Evolutionary conservation across 2,329 filamentous ascomycete species (phyloP), one percentile per base, ranked within the genome.

Genomic region (Aschersonia sp.): DNA sequence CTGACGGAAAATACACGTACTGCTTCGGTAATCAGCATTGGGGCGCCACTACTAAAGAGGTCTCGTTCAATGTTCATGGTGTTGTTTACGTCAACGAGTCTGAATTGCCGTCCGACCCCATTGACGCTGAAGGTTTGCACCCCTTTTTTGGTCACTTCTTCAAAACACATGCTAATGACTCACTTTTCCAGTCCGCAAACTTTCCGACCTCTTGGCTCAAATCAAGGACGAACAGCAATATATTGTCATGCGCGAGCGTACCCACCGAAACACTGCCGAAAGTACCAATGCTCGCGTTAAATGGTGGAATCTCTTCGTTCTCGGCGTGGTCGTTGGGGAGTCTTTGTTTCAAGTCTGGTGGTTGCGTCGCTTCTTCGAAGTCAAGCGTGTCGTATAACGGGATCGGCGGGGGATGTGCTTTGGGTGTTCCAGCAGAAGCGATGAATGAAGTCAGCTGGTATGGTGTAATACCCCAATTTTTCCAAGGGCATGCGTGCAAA

Each of bases 1-100:
- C 81, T 61, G 89, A 98, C 65, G 92, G 92, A 55, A 88, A 85
- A 69, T 96, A 85, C 71, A 73, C 78, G 49, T 98, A 98, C 79
- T 98, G 92, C 79, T 98, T 98, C 72, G 94, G 92, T 69, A 98
- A 98, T 69, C 90, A 97, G 73, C 84, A 92, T 66, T 98, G 90
- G 88, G 86, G 87, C 50, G 88, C 89, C 50, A 87, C 87, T 66
- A 94, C 81, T 63, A 98, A 98, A 71, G 92, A 98, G 67, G 90
- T 98, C 47, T 94, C 87, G 49, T 98, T 98, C 79, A 98, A 98
- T 66, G 92, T 98, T 46, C 92, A 98, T 69, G 92, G 92, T 57
- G 87, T 98, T 55, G 90, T 98, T 62, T 98, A 97, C 68, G 88
- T 98, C 46, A 85, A 86, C 48, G 92, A 97, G 67, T 73, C 78